Evolutionary conservation across 2,329 filamentous ascomycete genomes (phyloP).

Genomic region (Teratosphaeria pseudoeucalypti): DNA sequence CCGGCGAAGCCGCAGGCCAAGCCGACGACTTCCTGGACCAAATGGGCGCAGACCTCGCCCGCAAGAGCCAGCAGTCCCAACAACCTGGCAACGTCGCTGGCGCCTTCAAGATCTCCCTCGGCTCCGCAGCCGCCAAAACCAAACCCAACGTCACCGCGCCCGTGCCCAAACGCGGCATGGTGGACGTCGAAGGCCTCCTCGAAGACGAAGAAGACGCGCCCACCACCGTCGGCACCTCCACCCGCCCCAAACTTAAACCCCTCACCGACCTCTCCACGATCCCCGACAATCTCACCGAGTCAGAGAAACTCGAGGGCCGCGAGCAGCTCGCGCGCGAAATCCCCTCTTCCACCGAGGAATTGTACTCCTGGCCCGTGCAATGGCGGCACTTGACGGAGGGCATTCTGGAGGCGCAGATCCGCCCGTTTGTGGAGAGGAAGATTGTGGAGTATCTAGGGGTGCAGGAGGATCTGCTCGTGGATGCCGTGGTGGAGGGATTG

Average conservation of each 20-base stretch:
- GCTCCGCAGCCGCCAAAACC: conserved; percentile 62
- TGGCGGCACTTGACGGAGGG: conserved; percentile 84
- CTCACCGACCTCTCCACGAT: conserved; percentile 36
- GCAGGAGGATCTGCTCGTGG: conserved; percentile 89
- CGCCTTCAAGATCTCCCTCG: conserved; percentile 82
- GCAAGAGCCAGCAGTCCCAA: conserved; percentile 49
- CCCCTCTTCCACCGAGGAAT: conserved; percentile 69
- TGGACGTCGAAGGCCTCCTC: conserved; percentile 85
- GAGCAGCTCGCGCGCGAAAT: conserved; percentile 80
- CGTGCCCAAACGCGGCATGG: conserved; percentile 44
- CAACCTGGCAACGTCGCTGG: conserved; percentile 2
- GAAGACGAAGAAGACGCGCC: conserved; percentile 89
- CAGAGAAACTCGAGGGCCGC: conserved; percentile 75
- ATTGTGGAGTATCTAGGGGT: conserved; percentile 93
- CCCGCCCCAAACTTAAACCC: conserved; percentile 31
- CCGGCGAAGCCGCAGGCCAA: conserved; percentile 70
- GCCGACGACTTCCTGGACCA: conserved; percentile 84
- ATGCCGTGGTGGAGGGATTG: conserved; percentile 82
- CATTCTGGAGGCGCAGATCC: conserved; percentile 73
- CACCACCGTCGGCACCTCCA: conserved; percentile 17
- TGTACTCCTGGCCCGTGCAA: conserved; percentile 88
- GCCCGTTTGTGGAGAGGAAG: conserved; percentile 96
- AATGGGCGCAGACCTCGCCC: conserved; percentile 63
- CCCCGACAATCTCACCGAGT: conserved; percentile 68
- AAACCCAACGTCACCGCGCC: conserved; percentile 45